phyloP scores from a whole-genome alignment of 805 yeast genomes.

The Sungouiozyma intestinalis region DNA sequence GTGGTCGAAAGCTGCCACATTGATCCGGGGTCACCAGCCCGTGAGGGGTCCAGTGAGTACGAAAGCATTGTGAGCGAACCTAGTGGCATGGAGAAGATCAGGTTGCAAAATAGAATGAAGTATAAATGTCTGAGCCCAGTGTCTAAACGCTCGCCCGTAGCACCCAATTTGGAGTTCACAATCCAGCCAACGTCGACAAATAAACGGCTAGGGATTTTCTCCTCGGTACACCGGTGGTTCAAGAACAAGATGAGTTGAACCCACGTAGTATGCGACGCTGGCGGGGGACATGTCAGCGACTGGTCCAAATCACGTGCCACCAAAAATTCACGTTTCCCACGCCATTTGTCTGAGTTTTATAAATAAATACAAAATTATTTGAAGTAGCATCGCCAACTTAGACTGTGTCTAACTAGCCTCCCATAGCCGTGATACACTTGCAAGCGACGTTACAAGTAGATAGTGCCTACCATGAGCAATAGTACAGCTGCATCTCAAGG shows the following conservation, averaged over 20 bases:
- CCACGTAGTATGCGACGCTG: background rate
- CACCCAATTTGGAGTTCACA: background rate
- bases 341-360: too few species aligned
- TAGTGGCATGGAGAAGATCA: background rate
- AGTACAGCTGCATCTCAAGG: constrained; percentile 7
- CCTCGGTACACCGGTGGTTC: background rate
- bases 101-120: background rate
- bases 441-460: too few species aligned
- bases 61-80: background rate
- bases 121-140: background rate
- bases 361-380: too few species aligned
- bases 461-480: too few species aligned
- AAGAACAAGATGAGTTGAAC: background rate
- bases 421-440: too few species aligned
- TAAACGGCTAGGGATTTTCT: background rate
- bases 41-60: background rate
- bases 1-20: background rate
- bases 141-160: background rate
- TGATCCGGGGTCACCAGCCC: background rate
- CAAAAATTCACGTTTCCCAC: too few species aligned
- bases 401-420: too few species aligned
- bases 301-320: too few species aligned
- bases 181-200: background rate
- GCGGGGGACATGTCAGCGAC: too few species aligned
- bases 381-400: too few species aligned